Evolutionary conservation across 352 stramenopile species (phyloP).

Genomic region (Phytopythium vexans): DNA sequence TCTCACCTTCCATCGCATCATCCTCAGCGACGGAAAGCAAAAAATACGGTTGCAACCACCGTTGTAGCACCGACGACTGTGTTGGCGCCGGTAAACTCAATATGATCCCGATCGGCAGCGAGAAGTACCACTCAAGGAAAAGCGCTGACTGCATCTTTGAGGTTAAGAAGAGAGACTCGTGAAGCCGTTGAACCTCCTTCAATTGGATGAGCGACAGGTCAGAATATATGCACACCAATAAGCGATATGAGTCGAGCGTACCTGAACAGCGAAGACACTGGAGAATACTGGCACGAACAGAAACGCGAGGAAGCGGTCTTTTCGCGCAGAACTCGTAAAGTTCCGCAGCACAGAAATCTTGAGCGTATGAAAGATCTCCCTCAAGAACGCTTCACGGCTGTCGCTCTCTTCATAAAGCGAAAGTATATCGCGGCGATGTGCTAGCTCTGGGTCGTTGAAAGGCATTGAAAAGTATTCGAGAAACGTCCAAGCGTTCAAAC

Average conservation of each 20-base stretch:
- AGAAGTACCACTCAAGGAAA: conserved; percentile 85
- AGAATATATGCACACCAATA: background rate
- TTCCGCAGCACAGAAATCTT: conserved; percentile 52
- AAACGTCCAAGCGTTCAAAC: conserved; percentile 68
- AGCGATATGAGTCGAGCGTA: conserved; percentile 9
- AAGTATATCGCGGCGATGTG: conserved; percentile 55
- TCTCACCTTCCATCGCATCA: conserved; percentile 26
- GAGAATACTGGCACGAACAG: conserved; percentile 69
- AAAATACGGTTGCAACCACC: conserved; percentile 71
- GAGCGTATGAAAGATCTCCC: conserved; percentile 36
- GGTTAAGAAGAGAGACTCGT: conserved; percentile 57
- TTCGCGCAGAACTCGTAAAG: conserved; percentile 24
- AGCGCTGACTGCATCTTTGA: conserved; percentile 40
- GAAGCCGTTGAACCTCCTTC: conserved; percentile 61
- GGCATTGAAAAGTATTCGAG: conserved; percentile 82
- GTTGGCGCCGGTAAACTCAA: conserved; percentile 59
- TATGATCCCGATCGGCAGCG: conserved; percentile 55
- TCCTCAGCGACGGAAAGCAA: conserved; percentile 27
- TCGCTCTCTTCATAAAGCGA: conserved; percentile 58
- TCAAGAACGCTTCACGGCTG: conserved; percentile 57
- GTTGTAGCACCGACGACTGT: conserved; percentile 68
- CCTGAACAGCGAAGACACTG: conserved; percentile 80
- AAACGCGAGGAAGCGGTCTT: conserved; percentile 52
- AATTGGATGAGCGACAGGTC: conserved; percentile 1
- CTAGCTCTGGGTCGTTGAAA: conserved; percentile 58